These are phyloP conservation scores for Musa schizocarpa DNA, from an alignment of 176 grass and related monocot species.

Conservation along the genomic window DNA sequence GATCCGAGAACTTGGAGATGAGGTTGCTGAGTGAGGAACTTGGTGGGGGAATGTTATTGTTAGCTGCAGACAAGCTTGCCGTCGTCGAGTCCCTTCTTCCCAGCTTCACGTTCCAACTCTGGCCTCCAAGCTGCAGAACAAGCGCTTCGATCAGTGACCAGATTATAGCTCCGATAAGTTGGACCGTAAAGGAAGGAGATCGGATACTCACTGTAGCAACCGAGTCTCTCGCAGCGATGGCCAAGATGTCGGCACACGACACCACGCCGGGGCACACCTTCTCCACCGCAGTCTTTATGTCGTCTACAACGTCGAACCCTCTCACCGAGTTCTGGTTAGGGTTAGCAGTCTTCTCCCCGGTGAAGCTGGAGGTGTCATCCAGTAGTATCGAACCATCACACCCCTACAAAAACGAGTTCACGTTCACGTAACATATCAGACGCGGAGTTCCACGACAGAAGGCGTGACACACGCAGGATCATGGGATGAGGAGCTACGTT, in stretches of 20 bases:
- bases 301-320: conserved; percentile 8
- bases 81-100: conserved; percentile 59
- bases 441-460: too few relatives aligned
- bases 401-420: neutral
- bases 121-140: conserved; percentile 33
- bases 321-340: conserved; percentile 15
- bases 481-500: conserved; percentile 15
- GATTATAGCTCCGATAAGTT: neutral
- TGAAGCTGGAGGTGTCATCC: conserved; percentile 8
- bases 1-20: conserved; percentile 47
- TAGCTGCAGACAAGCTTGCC: conserved; percentile 40
- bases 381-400: conserved; percentile 6
- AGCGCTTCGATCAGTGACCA: neutral
- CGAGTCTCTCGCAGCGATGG: conserved; percentile 6
- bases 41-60: conserved; percentile 50
- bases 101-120: conserved; percentile 47
- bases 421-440: too few relatives aligned
- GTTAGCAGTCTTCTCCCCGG: conserved; percentile 7
- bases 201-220: conserved; percentile 6
- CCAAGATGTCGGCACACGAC: conserved; percentile 16
- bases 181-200: neutral
- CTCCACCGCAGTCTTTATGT: conserved; percentile 10
- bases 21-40: conserved; percentile 37
- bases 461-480: neutral
- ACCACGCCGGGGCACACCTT: conserved; percentile 2